A percentile compares a stretch with the other conserved stretches of the same genome.
Conservation (phyloP, 768 basidiomycete species). For the Agaricus blazei region DNA sequence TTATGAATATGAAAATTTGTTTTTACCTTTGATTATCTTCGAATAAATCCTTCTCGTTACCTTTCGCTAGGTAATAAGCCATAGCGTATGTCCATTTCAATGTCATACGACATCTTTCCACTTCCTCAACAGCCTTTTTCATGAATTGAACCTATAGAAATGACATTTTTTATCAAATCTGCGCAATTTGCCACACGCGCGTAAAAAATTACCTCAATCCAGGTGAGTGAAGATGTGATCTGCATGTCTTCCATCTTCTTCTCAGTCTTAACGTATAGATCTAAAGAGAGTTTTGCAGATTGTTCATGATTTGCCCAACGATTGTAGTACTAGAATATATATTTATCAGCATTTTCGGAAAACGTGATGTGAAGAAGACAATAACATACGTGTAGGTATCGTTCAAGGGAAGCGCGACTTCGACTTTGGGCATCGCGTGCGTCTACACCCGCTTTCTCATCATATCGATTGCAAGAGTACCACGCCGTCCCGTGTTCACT, state of each 20-base stretch:
- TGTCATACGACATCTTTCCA: slow-evolving; percentile 86
- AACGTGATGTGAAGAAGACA: slow-evolving; percentile 5
- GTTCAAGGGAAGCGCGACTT: slow-evolving; percentile 86
- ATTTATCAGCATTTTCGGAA: neutral
- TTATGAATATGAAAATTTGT: slow-evolving; percentile 13
- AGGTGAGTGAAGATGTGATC: slow-evolving; percentile 82
- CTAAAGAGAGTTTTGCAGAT: slow-evolving; percentile 92
- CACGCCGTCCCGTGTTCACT: slow-evolving; percentile 94
- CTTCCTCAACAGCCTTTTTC: slow-evolving; percentile 95
- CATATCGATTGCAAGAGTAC: slow-evolving; percentile 98
- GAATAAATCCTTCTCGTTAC: slow-evolving; percentile 92
- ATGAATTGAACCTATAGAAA: slow-evolving; percentile 69
- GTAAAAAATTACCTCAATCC: slow-evolving; percentile 73
- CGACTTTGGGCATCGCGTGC: slow-evolving; percentile 90
- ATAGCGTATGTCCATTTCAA: slow-evolving; percentile 99
- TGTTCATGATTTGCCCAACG: slow-evolving; percentile 99
- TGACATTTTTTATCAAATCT: neutral
- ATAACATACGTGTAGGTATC: slow-evolving; percentile 86
- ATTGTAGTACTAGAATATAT: slow-evolving; percentile 82
- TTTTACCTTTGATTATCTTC: slow-evolving; percentile 90
- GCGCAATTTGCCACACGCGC: neutral
- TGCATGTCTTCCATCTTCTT: slow-evolving; percentile 99
- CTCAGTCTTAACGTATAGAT: slow-evolving; percentile 92
- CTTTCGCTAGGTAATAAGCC: slow-evolving; percentile 91
- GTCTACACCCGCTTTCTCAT: slow-evolving; percentile 84